Evolutionary conservation across 176 grass and related monocot genomes (phyloP).

Genomic region (Thinopyrum elongatum): DNA sequence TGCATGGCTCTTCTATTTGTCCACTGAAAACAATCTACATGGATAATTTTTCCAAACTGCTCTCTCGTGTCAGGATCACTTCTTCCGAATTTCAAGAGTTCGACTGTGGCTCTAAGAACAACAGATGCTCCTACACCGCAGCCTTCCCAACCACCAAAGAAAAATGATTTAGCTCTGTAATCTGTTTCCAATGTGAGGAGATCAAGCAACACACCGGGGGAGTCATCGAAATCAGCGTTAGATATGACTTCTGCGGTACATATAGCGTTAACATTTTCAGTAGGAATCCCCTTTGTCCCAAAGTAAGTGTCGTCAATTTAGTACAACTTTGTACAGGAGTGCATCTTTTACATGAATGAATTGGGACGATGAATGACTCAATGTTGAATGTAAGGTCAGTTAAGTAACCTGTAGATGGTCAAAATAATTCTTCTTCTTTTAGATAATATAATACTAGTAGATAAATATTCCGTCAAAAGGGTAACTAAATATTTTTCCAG

Average conservation of each 20-base stretch:
- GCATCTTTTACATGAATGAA: neutral
- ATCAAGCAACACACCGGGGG: neutral
- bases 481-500: neutral
- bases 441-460: neutral
- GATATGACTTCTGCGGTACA: neutral
- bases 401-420: too few relatives aligned
- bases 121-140: neutral
- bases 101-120: neutral
- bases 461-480: neutral
- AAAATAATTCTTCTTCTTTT: too few relatives aligned
- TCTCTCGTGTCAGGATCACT: neutral
- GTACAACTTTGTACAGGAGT: too few relatives aligned
- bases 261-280: too few relatives aligned
- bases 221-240: neutral
- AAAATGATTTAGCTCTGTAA: neutral
- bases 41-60: neutral
- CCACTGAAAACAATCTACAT: constrained; percentile 1
- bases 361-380: neutral
- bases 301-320: too few relatives aligned
- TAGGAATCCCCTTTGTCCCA: too few relatives aligned
- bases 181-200: neutral
- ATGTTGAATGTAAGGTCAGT: neutral
- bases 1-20: neutral
- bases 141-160: neutral
- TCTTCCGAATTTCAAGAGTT: neutral